Evolutionary conservation across 305 asterid species (phyloP), one percentile per base, ranked within the genome.

Genomic region (Fraxinus ornus): DNA sequence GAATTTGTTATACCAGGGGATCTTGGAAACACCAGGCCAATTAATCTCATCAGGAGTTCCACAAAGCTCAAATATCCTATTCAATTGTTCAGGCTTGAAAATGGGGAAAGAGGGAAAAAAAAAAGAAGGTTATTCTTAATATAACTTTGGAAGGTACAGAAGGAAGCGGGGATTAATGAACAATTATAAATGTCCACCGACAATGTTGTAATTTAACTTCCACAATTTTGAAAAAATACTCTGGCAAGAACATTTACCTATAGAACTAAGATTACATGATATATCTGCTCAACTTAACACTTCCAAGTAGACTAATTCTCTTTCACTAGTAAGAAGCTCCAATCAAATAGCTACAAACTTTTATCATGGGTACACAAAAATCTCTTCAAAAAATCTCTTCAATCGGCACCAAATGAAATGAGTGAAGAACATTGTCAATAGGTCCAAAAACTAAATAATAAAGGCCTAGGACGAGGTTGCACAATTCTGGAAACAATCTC

Each of bases 21-120:
- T 87, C 93, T 93, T 96, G 55, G 99, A 91, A 83, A 96, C 98
- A 80, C 99, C 98, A 78, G 99, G 98, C 99, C 99, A 96, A n/a
- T 88, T 88, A 81, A 89, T 75, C 89, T 96, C 99, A 87, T 96
- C 99, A 75, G 99, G 99, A 71, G 95, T 86, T 78, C 99, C 99
- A 89, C 99, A 96, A 83, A 96, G 98, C 90, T 96, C 98, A 83
- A 85, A 96, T 87, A 96, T 96, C 89, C 93, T 96, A 86, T 84
- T 92, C 83, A 96, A 88, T 89, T 96, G 99, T 80, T 96, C 99
- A 28, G 97, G 94, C 99, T 96, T 10, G 24, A 72, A 80, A 26
- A 35, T 7, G 35, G 3, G 17, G 35, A 28, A 49, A 21, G 24
- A 1, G 0, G 0, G 0, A 21, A 60, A 28, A 22, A 6, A 7